Base-by-base conservation (phyloP, 306 rosid species). In the Vicia villosa region DNA sequence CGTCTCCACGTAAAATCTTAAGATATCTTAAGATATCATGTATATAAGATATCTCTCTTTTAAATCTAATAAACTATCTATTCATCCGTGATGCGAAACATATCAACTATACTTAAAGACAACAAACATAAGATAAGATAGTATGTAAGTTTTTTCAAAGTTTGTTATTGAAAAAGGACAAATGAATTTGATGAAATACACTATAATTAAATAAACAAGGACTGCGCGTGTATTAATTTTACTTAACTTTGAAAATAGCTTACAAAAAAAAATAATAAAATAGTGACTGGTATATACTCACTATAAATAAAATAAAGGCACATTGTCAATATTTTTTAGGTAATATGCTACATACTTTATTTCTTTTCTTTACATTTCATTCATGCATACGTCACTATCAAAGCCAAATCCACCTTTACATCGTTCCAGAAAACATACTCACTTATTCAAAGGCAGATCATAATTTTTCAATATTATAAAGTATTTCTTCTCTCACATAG, bases 371-470 rank as follows among this genome's bases (percentile, higher is more conserved):
- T 45, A 34, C 10, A 43, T 40, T 66, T 41, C n/a, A 9, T 78
- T 42, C 40, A 15, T 61, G 40, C 70, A 56, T 26, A 16, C 66
- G 40, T 74, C 74, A 54, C 24, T 12, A 5, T 63, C 79, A 62
- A 68, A 70, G 71, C 79, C 79, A 38, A 65, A 68, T 49, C 70
- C 55, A 51, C 38, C 60, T 74, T 43, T 5, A 6, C 62, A 49
- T 69, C 55, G 16, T 68, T 67, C 66, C 45, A 16, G 24, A 45
- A 37, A 47, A 4, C 74, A 13, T 56, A 26, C 63, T 19, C 4
- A 36, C 32, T 50, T 52, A 21, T 68, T 69, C 62, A 14, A 69
- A 54, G 13, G 14, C 8, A 51, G n/a, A 1, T 41, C 37, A 49
- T 9, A 5, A 67, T 9, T 41, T 41, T 54, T 28, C 10, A 68